Evolutionary conservation across 2,329 filamentous ascomycete genomes (phyloP), one percentile per base, ranked within the genome.

Genomic region (Colletotrichum sp.): DNA sequence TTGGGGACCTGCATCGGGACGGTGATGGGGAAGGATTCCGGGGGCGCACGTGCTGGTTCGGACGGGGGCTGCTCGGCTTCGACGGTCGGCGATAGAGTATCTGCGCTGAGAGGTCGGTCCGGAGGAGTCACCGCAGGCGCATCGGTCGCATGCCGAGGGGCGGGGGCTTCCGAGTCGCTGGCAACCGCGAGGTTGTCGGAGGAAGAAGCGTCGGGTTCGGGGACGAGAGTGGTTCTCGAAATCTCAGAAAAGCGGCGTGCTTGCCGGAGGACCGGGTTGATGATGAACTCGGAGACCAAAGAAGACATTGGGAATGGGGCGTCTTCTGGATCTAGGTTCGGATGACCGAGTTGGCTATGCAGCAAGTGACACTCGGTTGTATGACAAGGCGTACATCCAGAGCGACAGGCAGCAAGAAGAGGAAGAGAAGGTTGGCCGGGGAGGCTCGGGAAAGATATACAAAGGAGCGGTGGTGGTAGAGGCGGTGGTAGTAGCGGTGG

Each of bases 261-360:
- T 84, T 93, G 91, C 82, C 91, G 90, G 79, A 93, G 84, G 80
- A 93, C 91, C 73, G 92, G 91, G 77, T 92, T 92, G 83, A 93
- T 91, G 79, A 93, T 85, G 82, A 92, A 93, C 76, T 93, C 90
- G 80, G 91, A 89, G 70, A 93, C 91, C 80, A 93, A 85, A 79
- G 89, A 92, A 83, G 90, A 88, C 92, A 93, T 93, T 80, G 79
- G 70, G 71, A 55, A 61, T 48, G 55, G 34, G 21, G n/a, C n/a
- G 38, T 71, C 75, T 55, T 34, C 62, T 64, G 48, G n/a, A 32
- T 24, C 34, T 26, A 26, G 60, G 16, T 38, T 28, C 26, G 60
- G 61, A 36, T 26, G 67, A 60, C 60, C 66, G 67, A 48, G 61
- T 72, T 58, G 68, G 62, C 34, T 71, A 64, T 26, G 71, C 32